Conservation (phyloP, 768 basidiomycete species). For the Tulasnella sp. region DNA sequence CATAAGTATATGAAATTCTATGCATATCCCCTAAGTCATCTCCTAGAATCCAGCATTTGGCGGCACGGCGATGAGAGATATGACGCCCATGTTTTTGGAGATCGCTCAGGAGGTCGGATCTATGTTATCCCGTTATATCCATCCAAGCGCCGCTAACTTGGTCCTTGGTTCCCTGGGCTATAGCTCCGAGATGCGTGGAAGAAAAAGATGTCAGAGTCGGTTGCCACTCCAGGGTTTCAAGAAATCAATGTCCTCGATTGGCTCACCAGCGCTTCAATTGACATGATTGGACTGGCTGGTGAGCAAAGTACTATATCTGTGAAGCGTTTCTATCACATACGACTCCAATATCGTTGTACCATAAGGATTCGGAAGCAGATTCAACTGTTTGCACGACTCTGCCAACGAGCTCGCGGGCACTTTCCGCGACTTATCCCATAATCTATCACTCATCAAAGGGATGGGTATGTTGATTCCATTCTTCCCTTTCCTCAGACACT, state of each 20-base stretch:
- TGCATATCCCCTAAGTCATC: too few relatives aligned
- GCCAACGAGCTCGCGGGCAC: conserved; percentile 6
- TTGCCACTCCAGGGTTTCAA: not conserved
- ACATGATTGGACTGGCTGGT: conserved; percentile 23
- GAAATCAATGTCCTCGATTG: conserved; percentile 1
- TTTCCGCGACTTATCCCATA: not conserved
- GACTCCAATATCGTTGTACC: too few relatives aligned
- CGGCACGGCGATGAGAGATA: conserved; percentile 41
- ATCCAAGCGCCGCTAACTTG: too few relatives aligned
- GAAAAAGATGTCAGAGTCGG: not conserved
- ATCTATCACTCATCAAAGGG: not conserved
- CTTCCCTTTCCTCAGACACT: not conserved
- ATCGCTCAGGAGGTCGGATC: conserved; percentile 39
- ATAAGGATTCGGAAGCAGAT: conserved; percentile 29
- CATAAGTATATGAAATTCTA: not conserved
- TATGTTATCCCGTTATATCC: too few relatives aligned
- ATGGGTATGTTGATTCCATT: not conserved
- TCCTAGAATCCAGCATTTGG: not conserved
- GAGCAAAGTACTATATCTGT: not conserved
- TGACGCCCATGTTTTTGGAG: conserved; percentile 45
- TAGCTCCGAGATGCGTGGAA: too few relatives aligned
- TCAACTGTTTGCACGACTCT: conserved; percentile 24
- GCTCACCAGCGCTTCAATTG: conserved; percentile 18
- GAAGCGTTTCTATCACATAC: not conserved
- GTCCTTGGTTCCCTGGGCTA: too few relatives aligned